Percentiles rank a stretch among this genome's conserved stretches.
phyloP scores from a whole-genome alignment of 2,329 filamentous ascomycete species.

The Myriosclerotinia curreyana region DNA sequence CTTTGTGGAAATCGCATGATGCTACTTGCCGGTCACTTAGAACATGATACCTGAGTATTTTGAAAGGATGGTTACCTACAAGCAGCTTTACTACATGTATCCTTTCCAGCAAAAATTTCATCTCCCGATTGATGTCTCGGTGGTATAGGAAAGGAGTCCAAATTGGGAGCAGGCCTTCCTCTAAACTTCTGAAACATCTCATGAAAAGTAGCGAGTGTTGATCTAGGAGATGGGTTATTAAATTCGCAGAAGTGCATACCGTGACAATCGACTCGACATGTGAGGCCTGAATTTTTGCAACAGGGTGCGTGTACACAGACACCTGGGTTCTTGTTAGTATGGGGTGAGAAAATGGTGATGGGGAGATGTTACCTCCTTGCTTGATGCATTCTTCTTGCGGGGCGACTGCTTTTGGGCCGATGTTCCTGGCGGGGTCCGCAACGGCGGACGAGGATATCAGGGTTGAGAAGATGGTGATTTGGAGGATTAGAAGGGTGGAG shows the following conservation, averaged over 20 bases:
- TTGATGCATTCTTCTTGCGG: neutral
- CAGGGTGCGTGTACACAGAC: neutral
- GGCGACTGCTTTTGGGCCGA: neutral
- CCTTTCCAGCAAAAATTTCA: neutral
- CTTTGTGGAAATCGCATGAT: neutral
- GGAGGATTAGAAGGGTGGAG: neutral
- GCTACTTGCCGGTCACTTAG: neutral
- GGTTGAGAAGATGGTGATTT: neutral
- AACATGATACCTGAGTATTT: neutral
- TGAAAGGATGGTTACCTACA: neutral
- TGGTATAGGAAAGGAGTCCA: too few relatives aligned
- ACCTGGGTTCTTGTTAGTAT: neutral
- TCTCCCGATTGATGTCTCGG: neutral
- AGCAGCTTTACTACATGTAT: neutral
- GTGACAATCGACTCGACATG: neutral
- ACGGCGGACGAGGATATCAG: neutral
- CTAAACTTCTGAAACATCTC: neutral
- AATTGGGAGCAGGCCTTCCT: neutral
- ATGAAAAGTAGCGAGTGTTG: neutral
- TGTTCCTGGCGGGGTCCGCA: neutral
- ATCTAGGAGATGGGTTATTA: neutral
- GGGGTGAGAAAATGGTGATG: neutral
- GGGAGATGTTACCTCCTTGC: neutral
- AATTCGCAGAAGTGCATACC: constrained; percentile 8
- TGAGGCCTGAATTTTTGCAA: neutral